These are phyloP conservation scores for Fusarium sp. DNA, from an alignment of 2,329 filamentous ascomycete species.

Conservation along the genomic window DNA sequence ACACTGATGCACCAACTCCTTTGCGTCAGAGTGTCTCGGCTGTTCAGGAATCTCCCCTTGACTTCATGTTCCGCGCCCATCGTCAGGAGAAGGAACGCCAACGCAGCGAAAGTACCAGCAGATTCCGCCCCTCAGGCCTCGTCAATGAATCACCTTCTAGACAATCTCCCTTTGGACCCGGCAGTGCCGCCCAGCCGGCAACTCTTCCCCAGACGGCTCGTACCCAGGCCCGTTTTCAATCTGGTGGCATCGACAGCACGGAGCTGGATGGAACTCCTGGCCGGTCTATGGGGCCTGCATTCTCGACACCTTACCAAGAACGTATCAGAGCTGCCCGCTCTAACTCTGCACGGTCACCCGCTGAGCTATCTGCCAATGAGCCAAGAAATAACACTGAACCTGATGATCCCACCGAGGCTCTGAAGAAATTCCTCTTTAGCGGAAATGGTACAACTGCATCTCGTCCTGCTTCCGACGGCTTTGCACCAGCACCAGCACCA, in stretches of 20 bases:
- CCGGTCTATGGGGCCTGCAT: constrained; percentile 71
- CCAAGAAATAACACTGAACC: constrained; percentile 25
- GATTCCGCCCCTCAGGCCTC: constrained; percentile 55
- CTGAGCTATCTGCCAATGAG: constrained; percentile 24
- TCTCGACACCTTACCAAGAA: constrained; percentile 75
- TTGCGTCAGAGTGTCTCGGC: constrained; percentile 54
- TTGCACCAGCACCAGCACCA: constrained; percentile 38
- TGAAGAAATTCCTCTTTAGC: constrained; percentile 69
- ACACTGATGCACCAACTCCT: constrained; percentile 63
- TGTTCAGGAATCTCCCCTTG: constrained; percentile 78
- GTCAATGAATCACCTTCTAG: constrained; percentile 66
- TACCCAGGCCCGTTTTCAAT: constrained; percentile 38
- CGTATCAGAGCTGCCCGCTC: constrained; percentile 68
- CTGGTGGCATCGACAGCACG: constrained; percentile 47
- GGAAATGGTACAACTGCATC: constrained; percentile 48
- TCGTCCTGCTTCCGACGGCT: constrained; percentile 33
- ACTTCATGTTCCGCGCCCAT: constrained; percentile 91
- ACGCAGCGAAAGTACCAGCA: constrained; percentile 65
- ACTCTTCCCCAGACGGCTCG: constrained; percentile 46
- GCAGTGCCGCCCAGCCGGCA: constrained; percentile 40
- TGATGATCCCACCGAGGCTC: constrained; percentile 59
- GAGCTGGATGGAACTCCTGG: constrained; percentile 74
- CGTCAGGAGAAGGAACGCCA: constrained; percentile 78
- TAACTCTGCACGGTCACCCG: constrained; percentile 43
- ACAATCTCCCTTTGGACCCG: constrained; percentile 52